Evolutionary conservation across 306 rosid genomes (phyloP), one percentile per base, ranked within the genome.

Genomic region (Luffa aegyptiaca): DNA sequence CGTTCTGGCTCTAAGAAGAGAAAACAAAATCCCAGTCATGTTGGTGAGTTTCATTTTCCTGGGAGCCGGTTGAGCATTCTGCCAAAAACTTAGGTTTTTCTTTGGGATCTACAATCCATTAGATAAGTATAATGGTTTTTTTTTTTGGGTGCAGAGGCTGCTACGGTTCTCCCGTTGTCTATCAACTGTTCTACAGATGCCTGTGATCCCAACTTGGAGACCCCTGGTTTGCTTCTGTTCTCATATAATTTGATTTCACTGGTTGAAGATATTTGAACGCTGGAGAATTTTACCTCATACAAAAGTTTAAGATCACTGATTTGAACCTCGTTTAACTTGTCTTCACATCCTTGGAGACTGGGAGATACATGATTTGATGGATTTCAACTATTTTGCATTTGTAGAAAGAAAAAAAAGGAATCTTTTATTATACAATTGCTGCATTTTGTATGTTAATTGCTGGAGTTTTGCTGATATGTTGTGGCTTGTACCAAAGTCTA

Each of bases 161-260:
- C 73, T 56, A 51, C 33, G 73, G 73, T 11, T 80, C 55, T 33
- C 26, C 77, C 66, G 8, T 73, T 84, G n/a, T 49, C 41, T 73
- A 75, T 62, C 44, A 79, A 75, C 77, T 41, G 72, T 72, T 84
- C 86, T 46, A 17, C 5, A 59, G 84, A 85, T 73, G 80, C 20
- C 69, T 52, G 86, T 82, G 79, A 68, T 84, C 59, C 58, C 65
- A 35, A 61, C 63, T 16, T 31, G 64, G 80, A 82, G 7, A 71
- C 80, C 76, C 91, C 92, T 88, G 92, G 95, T 93, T 81, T 81
- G 89, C 76, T 78, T 77, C 80, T 21, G 83, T 71, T 26, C 35
- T 78, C 33, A 3, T 39, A 8, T 35, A 52, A 36, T 0, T 66
- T 78, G 68, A 57, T 76, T 45, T 41, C 75, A 65, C 63, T 42